Conservation (phyloP, 1,284 basidiomycete genomes). For the Apiotrichum siamense region DNA sequence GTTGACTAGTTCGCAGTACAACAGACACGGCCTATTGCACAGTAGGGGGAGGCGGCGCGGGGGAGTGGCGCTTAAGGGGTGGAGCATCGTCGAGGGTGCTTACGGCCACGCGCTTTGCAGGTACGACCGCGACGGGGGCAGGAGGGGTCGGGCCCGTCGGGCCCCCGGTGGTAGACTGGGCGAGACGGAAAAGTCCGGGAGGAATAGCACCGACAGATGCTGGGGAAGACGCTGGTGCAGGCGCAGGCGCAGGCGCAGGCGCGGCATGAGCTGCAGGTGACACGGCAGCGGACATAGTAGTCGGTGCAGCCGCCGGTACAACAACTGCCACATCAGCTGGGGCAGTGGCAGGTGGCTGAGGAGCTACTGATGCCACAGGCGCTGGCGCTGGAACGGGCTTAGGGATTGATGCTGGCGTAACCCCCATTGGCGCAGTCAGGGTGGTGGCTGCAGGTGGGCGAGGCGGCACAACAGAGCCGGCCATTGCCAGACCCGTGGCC, state of each 20-base stretch:
- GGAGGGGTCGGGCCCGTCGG: not conserved
- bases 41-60: not conserved
- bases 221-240: too few relatives aligned
- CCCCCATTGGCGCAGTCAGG: not conserved
- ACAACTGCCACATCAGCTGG: not conserved
- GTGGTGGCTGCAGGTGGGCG: too few relatives aligned
- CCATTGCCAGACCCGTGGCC: not conserved
- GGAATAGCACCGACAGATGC: too few relatives aligned
- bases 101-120: not conserved
- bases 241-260: not conserved
- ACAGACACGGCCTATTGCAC: not conserved
- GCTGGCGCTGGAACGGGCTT: not conserved
- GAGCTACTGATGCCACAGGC: not conserved
- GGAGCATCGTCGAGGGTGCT: not conserved
- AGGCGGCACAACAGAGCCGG: not conserved
- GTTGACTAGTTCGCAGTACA: too few relatives aligned
- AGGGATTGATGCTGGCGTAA: too few relatives aligned
- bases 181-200: too few relatives aligned
- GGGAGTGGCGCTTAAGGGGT: not conserved
- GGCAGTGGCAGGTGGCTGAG: not conserved
- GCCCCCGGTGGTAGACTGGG: too few relatives aligned
- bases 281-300: not conserved
- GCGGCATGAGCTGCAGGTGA: not conserved
- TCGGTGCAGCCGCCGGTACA: not conserved
- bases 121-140: not conserved